Evolutionary conservation across 257 asterid species (phyloP).

Genomic region (Solanum chilense): DNA sequence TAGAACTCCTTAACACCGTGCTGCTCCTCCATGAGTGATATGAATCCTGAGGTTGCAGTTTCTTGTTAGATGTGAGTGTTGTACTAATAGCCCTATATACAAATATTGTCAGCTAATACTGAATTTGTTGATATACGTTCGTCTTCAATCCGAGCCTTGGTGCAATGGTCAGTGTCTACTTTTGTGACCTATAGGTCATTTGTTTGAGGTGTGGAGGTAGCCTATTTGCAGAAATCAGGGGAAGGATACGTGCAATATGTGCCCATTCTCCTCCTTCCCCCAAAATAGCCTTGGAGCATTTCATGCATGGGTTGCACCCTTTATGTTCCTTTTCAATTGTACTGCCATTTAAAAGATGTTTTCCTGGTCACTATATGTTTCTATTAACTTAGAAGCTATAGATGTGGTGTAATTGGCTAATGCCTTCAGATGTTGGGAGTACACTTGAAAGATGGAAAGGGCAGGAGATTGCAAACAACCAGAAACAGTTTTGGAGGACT

Average conservation of each 20-base stretch:
- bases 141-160: neutral
- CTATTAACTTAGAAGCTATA: neutral
- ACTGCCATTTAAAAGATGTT: neutral
- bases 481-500: neutral
- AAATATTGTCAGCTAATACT: neutral
- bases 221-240: neutral
- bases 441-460: neutral
- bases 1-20: neutral
- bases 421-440: neutral
- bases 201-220: neutral
- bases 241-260: neutral
- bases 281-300: neutral
- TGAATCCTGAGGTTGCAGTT: neutral
- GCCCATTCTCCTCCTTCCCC: neutral
- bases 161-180: neutral
- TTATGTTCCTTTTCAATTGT: neutral
- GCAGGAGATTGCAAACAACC: neutral
- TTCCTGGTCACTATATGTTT: neutral
- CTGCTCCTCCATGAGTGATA: neutral
- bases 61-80: neutral
- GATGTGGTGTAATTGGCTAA: neutral
- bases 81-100: neutral
- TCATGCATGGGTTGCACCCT: neutral
- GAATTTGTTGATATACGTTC: neutral
- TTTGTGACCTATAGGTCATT: neutral